Evolutionary conservation across 495 filamentous ascomycete genomes (phyloP).

Genomic region (Astrocystis sublimbata): DNA sequence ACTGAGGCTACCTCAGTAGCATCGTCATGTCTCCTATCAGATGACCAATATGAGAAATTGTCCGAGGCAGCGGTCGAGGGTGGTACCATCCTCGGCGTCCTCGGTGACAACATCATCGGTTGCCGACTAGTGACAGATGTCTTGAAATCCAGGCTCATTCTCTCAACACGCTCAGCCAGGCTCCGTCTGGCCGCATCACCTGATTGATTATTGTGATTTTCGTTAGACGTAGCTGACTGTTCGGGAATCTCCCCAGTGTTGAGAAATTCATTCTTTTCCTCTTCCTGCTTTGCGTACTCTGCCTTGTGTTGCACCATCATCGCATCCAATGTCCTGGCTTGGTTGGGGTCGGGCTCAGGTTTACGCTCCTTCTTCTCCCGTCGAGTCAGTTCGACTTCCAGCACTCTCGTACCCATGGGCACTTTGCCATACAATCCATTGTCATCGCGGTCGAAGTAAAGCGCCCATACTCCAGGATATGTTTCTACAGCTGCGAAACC

Average conservation of each 20-base stretch:
- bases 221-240: slow-evolving; percentile 12
- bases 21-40: slow-evolving; percentile 23
- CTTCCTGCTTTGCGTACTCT: slow-evolving; percentile 25
- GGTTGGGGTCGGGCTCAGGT: slow-evolving; percentile 28
- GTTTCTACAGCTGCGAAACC: slow-evolving; percentile 46
- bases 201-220: neutral
- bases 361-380: slow-evolving; percentile 42
- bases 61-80: slow-evolving; percentile 30
- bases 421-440: slow-evolving; percentile 42
- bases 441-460: slow-evolving; percentile 50
- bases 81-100: no score
- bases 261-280: slow-evolving; percentile 24
- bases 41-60: slow-evolving; percentile 32
- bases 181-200: neutral
- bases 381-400: slow-evolving; percentile 42
- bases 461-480: slow-evolving; percentile 39
- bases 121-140: neutral
- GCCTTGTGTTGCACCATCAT: slow-evolving; percentile 35
- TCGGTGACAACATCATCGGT: neutral
- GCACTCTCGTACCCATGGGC: slow-evolving; percentile 31
- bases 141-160: slow-evolving; percentile 15
- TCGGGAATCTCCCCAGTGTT: neutral
- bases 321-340: slow-evolving; percentile 30
- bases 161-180: neutral
- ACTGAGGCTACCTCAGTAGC: slow-evolving; percentile 27